These are phyloP conservation scores for Gastrolobium villosum DNA, from an alignment of 306 rosid species.

Conservation along the genomic window DNA sequence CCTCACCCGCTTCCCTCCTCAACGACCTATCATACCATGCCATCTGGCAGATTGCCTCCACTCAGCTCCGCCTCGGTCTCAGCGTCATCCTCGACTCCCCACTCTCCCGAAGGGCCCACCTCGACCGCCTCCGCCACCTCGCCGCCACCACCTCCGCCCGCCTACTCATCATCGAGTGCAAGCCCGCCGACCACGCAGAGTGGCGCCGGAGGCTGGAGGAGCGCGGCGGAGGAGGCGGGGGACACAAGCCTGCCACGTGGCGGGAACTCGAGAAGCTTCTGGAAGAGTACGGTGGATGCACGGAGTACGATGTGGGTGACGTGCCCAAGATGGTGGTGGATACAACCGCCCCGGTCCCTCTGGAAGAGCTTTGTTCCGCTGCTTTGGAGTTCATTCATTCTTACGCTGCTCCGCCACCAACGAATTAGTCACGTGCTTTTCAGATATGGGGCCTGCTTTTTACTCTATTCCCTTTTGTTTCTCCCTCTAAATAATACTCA, in stretches of 20 bases:
- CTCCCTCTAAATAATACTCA: no score
- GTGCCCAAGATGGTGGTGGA: constrained; percentile 68
- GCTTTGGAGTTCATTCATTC: constrained; percentile 58
- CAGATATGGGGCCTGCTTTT: no score
- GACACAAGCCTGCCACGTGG: constrained; percentile 80
- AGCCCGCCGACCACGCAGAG: constrained; percentile 50
- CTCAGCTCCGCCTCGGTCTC: constrained; percentile 72
- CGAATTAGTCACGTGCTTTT: constrained; percentile 31
- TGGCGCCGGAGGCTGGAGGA: constrained; percentile 71
- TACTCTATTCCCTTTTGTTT: no score
- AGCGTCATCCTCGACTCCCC: constrained; percentile 77
- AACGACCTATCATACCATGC: constrained; percentile 74
- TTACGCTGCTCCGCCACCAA: constrained; percentile 6
- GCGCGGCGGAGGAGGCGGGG: constrained; percentile 43
- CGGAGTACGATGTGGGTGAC: constrained; percentile 65
- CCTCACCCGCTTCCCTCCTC: constrained; percentile 58
- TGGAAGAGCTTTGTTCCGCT: constrained; percentile 56
- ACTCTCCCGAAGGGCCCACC: constrained; percentile 69
- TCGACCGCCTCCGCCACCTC: constrained; percentile 57
- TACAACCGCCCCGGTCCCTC: constrained; percentile 53
- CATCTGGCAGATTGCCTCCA: constrained; percentile 59
- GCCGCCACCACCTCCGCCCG: constrained; percentile 39
- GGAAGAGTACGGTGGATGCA: constrained; percentile 69
- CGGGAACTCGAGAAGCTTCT: constrained; percentile 64
- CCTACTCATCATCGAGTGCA: constrained; percentile 66